phyloP scores from a whole-genome alignment of 208 protist genomes.

The Leptomonas pyrrhocoris region DNA sequence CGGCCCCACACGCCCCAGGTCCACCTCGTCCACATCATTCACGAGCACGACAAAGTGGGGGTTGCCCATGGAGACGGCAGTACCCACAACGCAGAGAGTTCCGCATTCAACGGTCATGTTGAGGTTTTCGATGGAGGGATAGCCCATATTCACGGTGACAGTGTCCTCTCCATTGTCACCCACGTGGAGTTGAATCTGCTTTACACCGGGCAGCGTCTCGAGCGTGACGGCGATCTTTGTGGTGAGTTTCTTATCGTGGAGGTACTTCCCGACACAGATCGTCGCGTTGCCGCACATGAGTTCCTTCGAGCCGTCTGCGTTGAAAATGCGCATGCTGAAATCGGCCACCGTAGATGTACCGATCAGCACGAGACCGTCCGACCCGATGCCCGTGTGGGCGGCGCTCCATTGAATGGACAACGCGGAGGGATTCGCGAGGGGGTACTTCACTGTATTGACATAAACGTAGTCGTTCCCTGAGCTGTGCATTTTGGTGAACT shows the following conservation, averaged over 20 bases:
- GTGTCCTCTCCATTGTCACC: not conserved
- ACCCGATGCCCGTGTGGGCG: slow-evolving; percentile 9
- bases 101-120: not conserved
- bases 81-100: not conserved
- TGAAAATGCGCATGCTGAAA: slow-evolving; percentile 23
- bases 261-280: slow-evolving; percentile 11
- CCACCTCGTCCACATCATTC: not conserved
- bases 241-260: not conserved
- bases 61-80: slow-evolving; percentile 7
- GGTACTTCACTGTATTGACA: not conserved
- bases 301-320: slow-evolving; percentile 8
- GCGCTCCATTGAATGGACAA: slow-evolving; percentile 12
- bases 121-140: not conserved
- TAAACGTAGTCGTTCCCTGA: slow-evolving; percentile 16
- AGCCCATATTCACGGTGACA: slow-evolving; percentile 7
- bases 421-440: not conserved
- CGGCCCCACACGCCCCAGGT: not conserved
- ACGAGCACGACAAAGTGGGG: slow-evolving; percentile 11
- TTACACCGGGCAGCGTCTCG: slow-evolving; percentile 6
- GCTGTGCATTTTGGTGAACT: slow-evolving; percentile 18
- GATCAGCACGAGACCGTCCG: slow-evolving; percentile 19
- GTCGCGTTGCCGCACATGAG: slow-evolving; percentile 18
- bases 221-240: not conserved
- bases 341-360: slow-evolving; percentile 2
- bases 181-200: slow-evolving; percentile 2